Evolutionary conservation across 306 rosid genomes (phyloP).

Genomic region (Sophora flavescens): DNA sequence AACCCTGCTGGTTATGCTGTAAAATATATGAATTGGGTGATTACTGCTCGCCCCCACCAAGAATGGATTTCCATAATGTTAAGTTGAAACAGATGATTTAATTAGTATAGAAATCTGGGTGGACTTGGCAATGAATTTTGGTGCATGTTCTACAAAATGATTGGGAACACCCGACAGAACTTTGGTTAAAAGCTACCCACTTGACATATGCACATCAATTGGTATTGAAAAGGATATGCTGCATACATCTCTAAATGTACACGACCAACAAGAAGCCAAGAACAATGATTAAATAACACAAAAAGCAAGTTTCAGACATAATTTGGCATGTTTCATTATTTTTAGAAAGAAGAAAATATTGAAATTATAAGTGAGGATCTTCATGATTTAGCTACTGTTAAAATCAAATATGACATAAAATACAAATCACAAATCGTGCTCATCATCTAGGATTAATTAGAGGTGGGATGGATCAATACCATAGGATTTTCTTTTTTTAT

Average conservation of each 20-base stretch:
- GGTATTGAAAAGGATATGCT: background rate
- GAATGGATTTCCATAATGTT: background rate
- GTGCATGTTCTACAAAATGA: slow-evolving; percentile 34
- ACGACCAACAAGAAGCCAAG: background rate
- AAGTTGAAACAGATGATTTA: background rate
- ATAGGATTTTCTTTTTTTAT: too few species aligned
- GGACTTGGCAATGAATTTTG: background rate
- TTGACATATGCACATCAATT: slow-evolving; percentile 4
- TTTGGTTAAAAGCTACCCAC: slow-evolving; percentile 40
- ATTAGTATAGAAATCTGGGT: slow-evolving; percentile 3
- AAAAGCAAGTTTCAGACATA: background rate
- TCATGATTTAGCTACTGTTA: too few species aligned
- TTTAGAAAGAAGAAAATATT: background rate
- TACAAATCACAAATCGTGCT: too few species aligned
- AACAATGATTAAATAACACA: background rate
- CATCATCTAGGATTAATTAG: too few species aligned
- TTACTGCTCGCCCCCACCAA: background rate
- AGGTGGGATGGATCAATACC: too few species aligned
- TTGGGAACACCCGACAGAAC: slow-evolving; percentile 31
- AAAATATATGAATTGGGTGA: background rate
- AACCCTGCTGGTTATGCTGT: background rate
- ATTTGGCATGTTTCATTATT: slow-evolving; percentile 9
- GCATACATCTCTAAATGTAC: slow-evolving; percentile 1
- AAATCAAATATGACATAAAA: too few species aligned
- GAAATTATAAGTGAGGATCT: too few species aligned